Base-by-base conservation (phyloP, 1,284 basidiomycete genomes). In the Melampsora larici-populina region DNA sequence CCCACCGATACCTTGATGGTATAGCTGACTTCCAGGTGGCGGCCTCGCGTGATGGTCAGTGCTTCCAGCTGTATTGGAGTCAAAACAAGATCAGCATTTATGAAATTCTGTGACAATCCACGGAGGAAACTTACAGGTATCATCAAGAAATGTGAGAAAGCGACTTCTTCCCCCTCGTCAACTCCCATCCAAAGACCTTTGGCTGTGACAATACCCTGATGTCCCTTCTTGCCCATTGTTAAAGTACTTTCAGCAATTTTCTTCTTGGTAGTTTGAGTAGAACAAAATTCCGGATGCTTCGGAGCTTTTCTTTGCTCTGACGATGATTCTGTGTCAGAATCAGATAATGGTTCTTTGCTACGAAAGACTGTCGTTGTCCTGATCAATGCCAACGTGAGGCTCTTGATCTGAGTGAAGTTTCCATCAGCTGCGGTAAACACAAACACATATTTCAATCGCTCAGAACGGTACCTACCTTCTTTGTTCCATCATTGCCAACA, bases 131-230 rank as follows among this genome's bases (percentile, higher is more conserved):
- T 85, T 83, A 94, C 93, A 24, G 93, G 92, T 58, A 94, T 83
- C 7, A 88, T 82, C 13, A 92, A 86, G 64, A 86, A 87, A 85
- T 90, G 88, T 69, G 87, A 86, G 83, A 91, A 89, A 78, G 89
- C 87, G 73, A 87, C 82, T 1, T 86, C 85, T 80, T 90, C 88
- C 0, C 89, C 89, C 6, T 90, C 85, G 24, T 86, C 85, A 7
- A 94, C 89, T 9, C 93, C 93, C 1, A 89, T 87, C 92, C 93
- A 95, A 90, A 92, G 94, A 0, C 92, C 92, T 81, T 89, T 90
- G 5, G 91, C 90, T 51, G 91, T 93, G 6, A 91, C 90, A 81
- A 88, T 87, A 1, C 90, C 90, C 80, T 88, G 87, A 2, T 88
- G 85, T 29, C 88, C 88, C 64, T 87, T 87, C 77, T 90, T 87